Conservation (phyloP, 179 eudicot genomes). For the Spinacia oleracea region DNA sequence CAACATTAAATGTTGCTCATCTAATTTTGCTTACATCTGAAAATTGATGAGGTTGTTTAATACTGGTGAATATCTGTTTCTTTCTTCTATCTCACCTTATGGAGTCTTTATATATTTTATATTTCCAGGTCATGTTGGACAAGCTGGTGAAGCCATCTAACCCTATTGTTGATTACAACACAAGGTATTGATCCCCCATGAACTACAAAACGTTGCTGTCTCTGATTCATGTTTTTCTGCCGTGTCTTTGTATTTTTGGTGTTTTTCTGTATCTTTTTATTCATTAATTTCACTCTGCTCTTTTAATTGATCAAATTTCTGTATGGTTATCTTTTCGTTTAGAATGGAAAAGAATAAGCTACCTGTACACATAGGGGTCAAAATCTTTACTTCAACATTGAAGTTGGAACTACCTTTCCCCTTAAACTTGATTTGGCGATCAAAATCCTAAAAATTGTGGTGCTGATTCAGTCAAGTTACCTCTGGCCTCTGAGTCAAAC, state of each 20-base stretch:
- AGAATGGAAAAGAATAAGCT: neutral
- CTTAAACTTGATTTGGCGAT: neutral
- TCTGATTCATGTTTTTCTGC: neutral
- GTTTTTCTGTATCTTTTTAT: neutral
- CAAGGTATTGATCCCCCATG: slow-evolving; percentile 54
- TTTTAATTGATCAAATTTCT: no score
- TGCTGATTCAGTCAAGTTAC: neutral
- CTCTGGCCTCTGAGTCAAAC: neutral
- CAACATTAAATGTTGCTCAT: neutral
- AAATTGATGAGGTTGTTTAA: neutral
- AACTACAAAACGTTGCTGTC: neutral
- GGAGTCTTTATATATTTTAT: neutral
- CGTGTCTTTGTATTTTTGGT: neutral
- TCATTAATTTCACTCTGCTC: no score
- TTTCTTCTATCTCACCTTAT: neutral
- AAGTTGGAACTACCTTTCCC: neutral
- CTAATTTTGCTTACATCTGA: neutral
- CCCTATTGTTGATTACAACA: slow-evolving; percentile 80
- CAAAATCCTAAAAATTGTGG: neutral
- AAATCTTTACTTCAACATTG: no score
- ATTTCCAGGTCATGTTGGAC: slow-evolving; percentile 79
- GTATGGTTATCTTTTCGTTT: neutral
- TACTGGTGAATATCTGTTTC: neutral
- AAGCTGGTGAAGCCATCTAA: slow-evolving; percentile 92
- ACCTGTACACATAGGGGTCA: neutral